These are phyloP conservation scores for Aspergillus sp. DNA, from an alignment of 2,329 filamentous ascomycete species.

Conservation along the genomic window DNA sequence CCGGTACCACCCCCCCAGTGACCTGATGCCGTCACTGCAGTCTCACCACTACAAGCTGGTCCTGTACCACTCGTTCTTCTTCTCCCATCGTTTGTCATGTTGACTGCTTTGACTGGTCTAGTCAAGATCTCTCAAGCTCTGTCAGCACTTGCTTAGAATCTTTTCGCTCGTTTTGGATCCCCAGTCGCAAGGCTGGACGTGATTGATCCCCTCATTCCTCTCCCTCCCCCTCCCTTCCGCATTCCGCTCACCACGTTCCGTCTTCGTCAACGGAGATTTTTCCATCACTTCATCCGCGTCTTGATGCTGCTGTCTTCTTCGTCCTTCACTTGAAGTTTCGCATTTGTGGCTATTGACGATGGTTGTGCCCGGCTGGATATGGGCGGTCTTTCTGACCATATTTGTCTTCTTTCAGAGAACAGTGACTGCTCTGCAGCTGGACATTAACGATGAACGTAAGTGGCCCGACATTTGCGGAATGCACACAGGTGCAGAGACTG, in stretches of 20 bases:
- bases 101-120: not conserved
- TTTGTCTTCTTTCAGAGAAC: conserved; percentile 14
- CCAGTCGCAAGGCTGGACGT: not conserved
- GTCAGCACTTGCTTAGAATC: not conserved
- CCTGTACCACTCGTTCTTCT: not conserved
- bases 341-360: not conserved
- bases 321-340: conserved; percentile 1
- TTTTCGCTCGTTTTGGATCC: not conserved
- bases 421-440: conserved; percentile 19
- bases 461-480: not conserved
- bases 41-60: not conserved
- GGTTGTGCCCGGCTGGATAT: conserved; percentile 11
- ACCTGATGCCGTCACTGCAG: conserved; percentile 7
- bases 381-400: conserved; percentile 10
- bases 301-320: conserved; percentile 2
- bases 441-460: conserved; percentile 26
- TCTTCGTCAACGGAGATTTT: not conserved
- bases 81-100: not conserved
- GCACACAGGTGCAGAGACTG: not conserved
- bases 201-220: not conserved
- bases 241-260: not conserved
- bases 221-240: conserved; percentile 3
- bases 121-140: not conserved
- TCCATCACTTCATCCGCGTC: not conserved
- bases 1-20: not conserved